Evolutionary conservation across 768 basidiomycete genomes (phyloP), one percentile per base, ranked within the genome.

Genomic region (Pleurotus platypus): DNA sequence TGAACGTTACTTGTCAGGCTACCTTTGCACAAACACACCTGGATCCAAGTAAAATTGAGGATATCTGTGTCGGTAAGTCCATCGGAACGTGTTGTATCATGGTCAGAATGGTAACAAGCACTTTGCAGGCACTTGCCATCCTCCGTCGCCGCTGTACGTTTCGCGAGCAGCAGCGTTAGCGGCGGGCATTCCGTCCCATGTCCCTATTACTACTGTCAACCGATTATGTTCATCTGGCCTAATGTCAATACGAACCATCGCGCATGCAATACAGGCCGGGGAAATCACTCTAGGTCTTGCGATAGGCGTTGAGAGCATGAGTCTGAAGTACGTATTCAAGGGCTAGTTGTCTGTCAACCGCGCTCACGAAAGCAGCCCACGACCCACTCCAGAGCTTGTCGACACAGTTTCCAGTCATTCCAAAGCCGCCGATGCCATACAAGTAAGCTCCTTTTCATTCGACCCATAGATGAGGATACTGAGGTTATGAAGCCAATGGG

Each of bases 191-290:
- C 96, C 94, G 2, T 79, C 87, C 55, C 76, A 86, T 60, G 87
- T 93, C 12, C 89, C 95, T n/a, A 81, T 98, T 60, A 90, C 90
- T 18, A 89, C 90, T 9, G 85, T 98, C 55, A 99, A 99, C 71
- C 79, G 96, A 57, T 81, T 98, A 49, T 99, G 96, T 71, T 91
- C 94, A 2, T 95, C 94, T 0, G 94, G 95, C 20, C 78, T 98
- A 49, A 92, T 95, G 83, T 89, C 96, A n/a, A 87, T 98, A 60
- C 85, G 91, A 58, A 85, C 78, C 66, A 90, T 98, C 49, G 93
- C 94, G 15, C 89, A 96, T 69, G 81, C 89, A 57, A 94, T 98
- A 62, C 80, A 86, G 60, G 72, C 85, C 5, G 89, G 90, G 20
- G 92, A 98, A 65, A 86, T 87, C 24, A 86, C 90, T 24, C 77